Evolutionary conservation across 2,329 filamentous ascomycete species (phyloP), one percentile per base, ranked within the genome.

Genomic region (Phialocephala sp.): DNA sequence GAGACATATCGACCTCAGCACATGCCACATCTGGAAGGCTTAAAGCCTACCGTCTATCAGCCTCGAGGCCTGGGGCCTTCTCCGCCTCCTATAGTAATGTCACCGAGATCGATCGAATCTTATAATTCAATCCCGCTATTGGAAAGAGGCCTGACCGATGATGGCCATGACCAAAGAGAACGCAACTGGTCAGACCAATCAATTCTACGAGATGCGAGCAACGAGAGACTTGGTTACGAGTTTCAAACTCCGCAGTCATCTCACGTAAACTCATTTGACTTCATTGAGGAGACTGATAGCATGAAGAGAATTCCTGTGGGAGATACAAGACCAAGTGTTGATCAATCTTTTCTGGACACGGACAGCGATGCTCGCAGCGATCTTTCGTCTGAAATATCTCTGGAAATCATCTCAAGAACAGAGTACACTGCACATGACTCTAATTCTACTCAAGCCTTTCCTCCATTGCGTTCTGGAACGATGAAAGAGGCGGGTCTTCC

Each of bases 41-140:
- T 72, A 20, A 72, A 75, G 59, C 73, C 72, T 47, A 62, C 69
- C 20, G 72, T 75, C 14, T 76, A 76, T 50, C 69, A 72, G 36
- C 73, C 75, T 32, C 63, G 50, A 37, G 72, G 72, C 32, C 66
- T 72, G 36, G 39, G 54, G 12, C 9, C 63, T 24, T 45, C 85
- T 32, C 39, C 61, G 11, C 5, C 61, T 22, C 43, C 84, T 0
- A 83, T 85, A 15, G 32, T 68, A 70, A 68, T 86, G 3, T 86
- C 86, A 0, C 84, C 87, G 15, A 86, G 85, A 63, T 93, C 92
- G 0, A 84, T 87, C 35, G 88, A 89, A 59, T 94, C 91, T 0
- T 93, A 93, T 75, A 89, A 87, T 45, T 94, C 91, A 0, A 88
- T 89, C 39, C 92, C 93, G 4, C 83, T 95, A 8, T 83, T 96